Evolutionary conservation across 2,329 filamentous ascomycete genomes (phyloP).

Genomic region (Pestalotiopsis sp.): DNA sequence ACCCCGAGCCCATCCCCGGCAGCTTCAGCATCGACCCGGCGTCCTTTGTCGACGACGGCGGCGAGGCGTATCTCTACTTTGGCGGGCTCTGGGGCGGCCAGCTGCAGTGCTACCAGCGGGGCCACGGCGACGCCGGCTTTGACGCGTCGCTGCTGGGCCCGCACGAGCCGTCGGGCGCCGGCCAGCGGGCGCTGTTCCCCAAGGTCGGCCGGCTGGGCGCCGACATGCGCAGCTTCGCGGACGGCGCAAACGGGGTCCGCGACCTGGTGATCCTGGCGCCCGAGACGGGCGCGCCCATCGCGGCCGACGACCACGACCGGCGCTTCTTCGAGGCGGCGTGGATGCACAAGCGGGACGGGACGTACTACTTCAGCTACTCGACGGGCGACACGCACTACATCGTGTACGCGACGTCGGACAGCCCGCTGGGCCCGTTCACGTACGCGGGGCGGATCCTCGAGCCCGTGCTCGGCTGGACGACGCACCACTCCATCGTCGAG

Average conservation of each 20-base stretch:
- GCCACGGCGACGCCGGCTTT: constrained; percentile 47
- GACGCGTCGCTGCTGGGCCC: constrained; percentile 54
- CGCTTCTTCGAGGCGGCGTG: constrained; percentile 82
- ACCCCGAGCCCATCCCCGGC: constrained; percentile 64
- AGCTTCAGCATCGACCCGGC: constrained; percentile 79
- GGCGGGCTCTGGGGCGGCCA: constrained; percentile 82
- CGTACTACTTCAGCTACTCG: constrained; percentile 77
- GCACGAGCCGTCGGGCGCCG: constrained; percentile 58
- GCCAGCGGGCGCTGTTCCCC: constrained; percentile 60
- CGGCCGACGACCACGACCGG: constrained; percentile 68
- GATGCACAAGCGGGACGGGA: constrained; percentile 71
- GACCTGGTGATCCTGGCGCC: constrained; percentile 66
- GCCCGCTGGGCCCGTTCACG: constrained; percentile 70
- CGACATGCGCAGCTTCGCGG: constrained; percentile 66
- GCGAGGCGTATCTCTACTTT: constrained; percentile 69
- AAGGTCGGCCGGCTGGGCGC: constrained; percentile 64
- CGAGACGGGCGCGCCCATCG: constrained; percentile 58
- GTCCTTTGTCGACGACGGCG: constrained; percentile 67
- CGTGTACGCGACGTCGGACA: constrained; percentile 65
- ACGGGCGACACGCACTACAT: constrained; percentile 78
- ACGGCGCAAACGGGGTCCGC: constrained; percentile 40
- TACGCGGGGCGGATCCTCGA: constrained; percentile 72
- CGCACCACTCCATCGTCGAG: constrained; percentile 77
- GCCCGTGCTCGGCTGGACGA: constrained; percentile 79
- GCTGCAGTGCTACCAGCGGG: constrained; percentile 70